Evolutionary conservation across 192 early-diverging fungal species (phyloP).

Genomic region (Gryganskiella cystojenkinii): DNA sequence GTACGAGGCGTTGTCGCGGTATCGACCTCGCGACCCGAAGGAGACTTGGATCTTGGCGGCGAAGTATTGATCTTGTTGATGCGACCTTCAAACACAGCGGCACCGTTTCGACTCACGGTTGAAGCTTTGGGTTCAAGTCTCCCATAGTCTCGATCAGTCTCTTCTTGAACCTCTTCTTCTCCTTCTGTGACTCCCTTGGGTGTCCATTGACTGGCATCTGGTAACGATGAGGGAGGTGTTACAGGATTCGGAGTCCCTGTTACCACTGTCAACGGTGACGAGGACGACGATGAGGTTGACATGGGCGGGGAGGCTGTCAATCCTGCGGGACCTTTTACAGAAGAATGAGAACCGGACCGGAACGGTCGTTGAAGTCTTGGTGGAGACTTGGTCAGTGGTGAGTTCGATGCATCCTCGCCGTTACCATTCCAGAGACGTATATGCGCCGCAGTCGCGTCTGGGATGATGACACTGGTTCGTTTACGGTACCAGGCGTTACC

Average conservation of each 20-base stretch:
- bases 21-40: not conserved
- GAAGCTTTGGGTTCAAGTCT: not conserved
- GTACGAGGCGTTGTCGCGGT: not conserved
- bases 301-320: no score
- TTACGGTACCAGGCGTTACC: conserved; percentile 40
- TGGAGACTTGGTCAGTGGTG: no score
- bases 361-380: conserved; percentile 3
- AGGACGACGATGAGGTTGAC: not conserved
- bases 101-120: conserved; percentile 41
- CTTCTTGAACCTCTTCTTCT: not conserved
- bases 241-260: not conserved
- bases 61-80: not conserved
- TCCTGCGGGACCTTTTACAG: not conserved
- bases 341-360: conserved; percentile 23
- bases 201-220: no score
- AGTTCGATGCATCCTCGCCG: not conserved
- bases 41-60: not conserved
- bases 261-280: conserved; percentile 1
- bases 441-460: conserved; percentile 26
- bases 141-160: not conserved
- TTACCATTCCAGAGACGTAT: conserved; percentile 27
- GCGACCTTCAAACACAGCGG: conserved; percentile 55
- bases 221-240: no score
- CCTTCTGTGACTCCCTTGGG: no score
- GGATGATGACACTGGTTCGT: conserved; percentile 29